Evolutionary conservation across 1,284 basidiomycete species (phyloP), one percentile per base, ranked within the genome.

Genomic region (Boletus hoseneyae): DNA sequence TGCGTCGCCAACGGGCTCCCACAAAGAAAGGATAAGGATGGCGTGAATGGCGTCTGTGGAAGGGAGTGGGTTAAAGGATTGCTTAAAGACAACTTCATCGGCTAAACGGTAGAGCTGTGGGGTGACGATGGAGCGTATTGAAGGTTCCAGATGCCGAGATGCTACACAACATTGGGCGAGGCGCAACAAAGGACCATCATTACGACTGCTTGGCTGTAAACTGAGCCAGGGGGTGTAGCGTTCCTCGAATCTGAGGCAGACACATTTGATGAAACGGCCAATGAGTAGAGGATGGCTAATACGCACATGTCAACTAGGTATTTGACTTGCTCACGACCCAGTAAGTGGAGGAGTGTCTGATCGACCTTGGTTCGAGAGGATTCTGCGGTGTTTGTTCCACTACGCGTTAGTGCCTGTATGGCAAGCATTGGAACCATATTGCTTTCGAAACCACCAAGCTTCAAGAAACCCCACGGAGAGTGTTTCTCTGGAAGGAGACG

Each of bases 171-270:
- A 76, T 30, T 68, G 71, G 12, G 68, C 71, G 36, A 69, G 62
- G 39, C 69, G 65, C n/a, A 74, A 58, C 15, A 75, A 54, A 10
- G 63, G 56, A 9, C 70, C 60, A 36, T 65, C 61, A 48, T 47
- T 60, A n/a, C 54, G 54, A 42, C 53, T 53, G 44, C 52, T 34
- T n/a, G 63, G 68, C 12, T 71, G 71, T 13, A 73, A 53, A 47
- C 63, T 64, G 10, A 76, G 47, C 74, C 74, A 76, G 19, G 74
- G 75, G 12, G 55, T 63, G 48, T 77, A 76, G 15, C 66, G 65
- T 37, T 64, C 62, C 39, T 77, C 72, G 47, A 76, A 75, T 45
- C 75, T 75, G 32, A 19, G 23, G 15, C 10, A 35, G 30, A 41
- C 12, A 16, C 4, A 15, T 39, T 48, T 40, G 18, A 43, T 48